Percentiles rank a stretch among this genome's conserved stretches.
phyloP scores from a whole-genome alignment of 257 asterid genomes.

The Galeopsis tetrahit region DNA sequence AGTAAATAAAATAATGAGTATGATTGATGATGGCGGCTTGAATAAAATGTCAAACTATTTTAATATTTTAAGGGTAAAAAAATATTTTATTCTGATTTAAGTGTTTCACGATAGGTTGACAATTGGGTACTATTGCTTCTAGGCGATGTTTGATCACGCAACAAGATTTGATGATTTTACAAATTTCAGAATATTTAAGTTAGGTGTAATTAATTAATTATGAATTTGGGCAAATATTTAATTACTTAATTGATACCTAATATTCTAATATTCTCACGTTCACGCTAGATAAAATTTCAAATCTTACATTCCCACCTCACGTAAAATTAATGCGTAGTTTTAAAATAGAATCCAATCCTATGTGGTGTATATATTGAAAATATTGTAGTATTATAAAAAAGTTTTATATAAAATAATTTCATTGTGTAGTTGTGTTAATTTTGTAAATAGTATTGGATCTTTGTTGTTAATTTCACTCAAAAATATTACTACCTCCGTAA shows the following conservation, averaged over 20 bases:
- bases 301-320: background rate
- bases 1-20: conserved; percentile 30
- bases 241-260: background rate
- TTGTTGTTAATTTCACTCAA: no score
- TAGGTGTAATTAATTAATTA: background rate
- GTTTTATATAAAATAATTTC: no score
- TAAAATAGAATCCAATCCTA: no score
- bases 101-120: conserved; percentile 36
- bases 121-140: conserved; percentile 23
- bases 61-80: conserved; percentile 26
- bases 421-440: no score
- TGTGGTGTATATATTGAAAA: no score
- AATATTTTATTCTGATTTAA: conserved; percentile 28
- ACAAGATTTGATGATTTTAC: conserved; percentile 30
- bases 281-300: no score
- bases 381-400: no score
- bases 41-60: conserved; percentile 30
- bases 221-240: background rate
- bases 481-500: no score
- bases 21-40: conserved; percentile 42
- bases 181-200: background rate
- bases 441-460: no score
- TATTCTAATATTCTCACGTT: background rate
- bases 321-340: no score
- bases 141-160: conserved; percentile 30